Percentiles rank a stretch among this genome's conserved stretches.
phyloP scores from a whole-genome alignment of 192 early-diverging fungal species.

The Backusella tuberculispora region DNA sequence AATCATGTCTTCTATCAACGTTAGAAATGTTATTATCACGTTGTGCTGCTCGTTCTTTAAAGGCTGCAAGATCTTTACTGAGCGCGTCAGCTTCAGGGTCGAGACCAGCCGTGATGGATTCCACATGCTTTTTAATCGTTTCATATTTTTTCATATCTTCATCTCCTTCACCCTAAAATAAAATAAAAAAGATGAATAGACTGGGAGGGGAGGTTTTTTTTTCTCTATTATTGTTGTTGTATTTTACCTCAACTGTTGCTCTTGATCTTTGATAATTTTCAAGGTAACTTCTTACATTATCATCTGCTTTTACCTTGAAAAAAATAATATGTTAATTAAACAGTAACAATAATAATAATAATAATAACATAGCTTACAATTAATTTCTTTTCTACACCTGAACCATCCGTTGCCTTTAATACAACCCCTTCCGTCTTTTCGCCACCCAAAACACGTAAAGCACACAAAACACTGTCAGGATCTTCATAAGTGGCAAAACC shows the following conservation, averaged over 20 bases:
- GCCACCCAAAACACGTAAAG: slow-evolving; percentile 67
- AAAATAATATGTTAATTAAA: neutral
- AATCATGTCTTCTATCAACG: neutral
- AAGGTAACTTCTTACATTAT: slow-evolving; percentile 56
- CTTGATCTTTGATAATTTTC: slow-evolving; percentile 53
- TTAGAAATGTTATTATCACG: slow-evolving; percentile 49
- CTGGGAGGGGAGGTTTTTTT: no score
- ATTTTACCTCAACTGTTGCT: slow-evolving; percentile 42
- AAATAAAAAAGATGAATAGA: neutral
- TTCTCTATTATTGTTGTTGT: slow-evolving; percentile 20
- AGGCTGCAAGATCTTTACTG: slow-evolving; percentile 61
- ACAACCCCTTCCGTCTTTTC: slow-evolving; percentile 46
- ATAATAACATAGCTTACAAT: slow-evolving; percentile 40
- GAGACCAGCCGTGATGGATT: slow-evolving; percentile 44
- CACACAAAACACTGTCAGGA: slow-evolving; percentile 63
- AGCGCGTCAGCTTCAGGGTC: slow-evolving; percentile 53
- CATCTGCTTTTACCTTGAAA: slow-evolving; percentile 60
- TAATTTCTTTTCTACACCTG: slow-evolving; percentile 44
- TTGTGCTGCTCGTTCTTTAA: slow-evolving; percentile 62
- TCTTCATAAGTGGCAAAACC: slow-evolving; percentile 77
- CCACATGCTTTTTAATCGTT: neutral
- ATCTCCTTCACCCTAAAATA: neutral
- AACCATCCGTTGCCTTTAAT: slow-evolving; percentile 45
- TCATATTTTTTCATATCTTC: neutral
- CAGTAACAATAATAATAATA: neutral